These are phyloP conservation scores for Aspergillus ochraceoroseus DNA, from an alignment of 2,329 filamentous ascomycete genomes.

Conservation along the genomic window DNA sequence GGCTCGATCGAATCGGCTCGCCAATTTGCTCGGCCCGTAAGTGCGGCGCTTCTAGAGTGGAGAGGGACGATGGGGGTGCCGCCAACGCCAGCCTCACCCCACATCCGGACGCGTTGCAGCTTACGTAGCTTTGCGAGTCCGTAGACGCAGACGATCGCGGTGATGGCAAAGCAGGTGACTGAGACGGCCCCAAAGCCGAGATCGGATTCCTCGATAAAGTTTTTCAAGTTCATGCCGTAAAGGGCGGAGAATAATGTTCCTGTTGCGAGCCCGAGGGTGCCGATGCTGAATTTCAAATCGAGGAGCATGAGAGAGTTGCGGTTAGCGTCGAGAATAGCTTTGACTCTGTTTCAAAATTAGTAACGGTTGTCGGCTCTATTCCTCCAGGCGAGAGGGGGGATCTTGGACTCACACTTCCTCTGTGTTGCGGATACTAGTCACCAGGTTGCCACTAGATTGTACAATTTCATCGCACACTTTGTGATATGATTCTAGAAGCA, in stretches of 20 bases:
- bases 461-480: slow-evolving; percentile 98
- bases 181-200: slow-evolving; percentile 78
- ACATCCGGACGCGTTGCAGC: slow-evolving; percentile 87
- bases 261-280: slow-evolving; percentile 87
- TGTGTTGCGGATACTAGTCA: slow-evolving; percentile 92
- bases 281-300: slow-evolving; percentile 92
- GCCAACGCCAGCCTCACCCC: slow-evolving; percentile 52
- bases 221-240: slow-evolving; percentile 99
- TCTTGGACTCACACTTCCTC: slow-evolving; percentile 77
- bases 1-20: slow-evolving; percentile 43
- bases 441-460: slow-evolving; percentile 86
- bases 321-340: slow-evolving; percentile 95
- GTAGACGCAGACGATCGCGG: slow-evolving; percentile 73
- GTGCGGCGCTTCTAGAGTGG: slow-evolving; percentile 24
- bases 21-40: slow-evolving; percentile 38
- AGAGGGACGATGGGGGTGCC: slow-evolving; percentile 28
- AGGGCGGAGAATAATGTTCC: slow-evolving; percentile 95
- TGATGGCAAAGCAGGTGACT: slow-evolving; percentile 64
- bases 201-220: slow-evolving; percentile 92
- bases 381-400: no score
- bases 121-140: slow-evolving; percentile 77
- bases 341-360: slow-evolving; percentile 58
- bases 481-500: slow-evolving; percentile 94
- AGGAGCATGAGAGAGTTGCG: slow-evolving; percentile 97
- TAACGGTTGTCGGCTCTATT: no score